phyloP scores from a whole-genome alignment of 208 protist species.

The Acanthamoeba quina region DNA sequence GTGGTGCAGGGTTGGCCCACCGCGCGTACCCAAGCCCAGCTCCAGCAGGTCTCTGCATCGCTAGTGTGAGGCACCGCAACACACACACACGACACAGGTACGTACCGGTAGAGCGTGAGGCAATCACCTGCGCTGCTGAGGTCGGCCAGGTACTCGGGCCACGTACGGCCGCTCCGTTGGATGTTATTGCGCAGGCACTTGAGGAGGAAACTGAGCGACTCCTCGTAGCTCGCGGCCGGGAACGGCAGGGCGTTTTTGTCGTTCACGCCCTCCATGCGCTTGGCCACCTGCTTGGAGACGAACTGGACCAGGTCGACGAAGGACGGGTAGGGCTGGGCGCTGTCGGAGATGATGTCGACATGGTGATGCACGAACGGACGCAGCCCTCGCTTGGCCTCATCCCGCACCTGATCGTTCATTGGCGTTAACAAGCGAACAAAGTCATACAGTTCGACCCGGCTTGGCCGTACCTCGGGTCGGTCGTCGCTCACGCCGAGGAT shows the following conservation, averaged over 20 bases:
- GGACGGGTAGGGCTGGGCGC: slow-evolving; percentile 48
- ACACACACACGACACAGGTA: background rate
- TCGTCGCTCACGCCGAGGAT: slow-evolving; percentile 35
- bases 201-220: slow-evolving; percentile 46
- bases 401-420: slow-evolving; percentile 3
- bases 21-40: slow-evolving; percentile 16
- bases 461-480: slow-evolving; percentile 8
- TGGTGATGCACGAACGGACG: slow-evolving; percentile 56
- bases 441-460: no score
- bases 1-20: slow-evolving; percentile 48
- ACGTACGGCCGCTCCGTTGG: slow-evolving; percentile 1
- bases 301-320: slow-evolving; percentile 47
- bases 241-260: slow-evolving; percentile 70
- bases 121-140: background rate
- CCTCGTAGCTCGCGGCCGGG: slow-evolving; percentile 37
- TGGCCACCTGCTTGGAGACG: slow-evolving; percentile 17
- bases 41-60: slow-evolving; percentile 41
- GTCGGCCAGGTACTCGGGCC: slow-evolving; percentile 5
- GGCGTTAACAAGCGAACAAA: no score
- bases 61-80: background rate
- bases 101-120: background rate
- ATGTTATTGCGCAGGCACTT: slow-evolving; percentile 63
- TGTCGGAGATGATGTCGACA: slow-evolving; percentile 51
- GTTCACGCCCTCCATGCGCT: background rate
- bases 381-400: slow-evolving; percentile 65